A percentile compares a stretch with the other conserved stretches of the same genome.
phyloP scores from a whole-genome alignment of 2,329 filamentous ascomycete species.

The Exophiala viscosa region DNA sequence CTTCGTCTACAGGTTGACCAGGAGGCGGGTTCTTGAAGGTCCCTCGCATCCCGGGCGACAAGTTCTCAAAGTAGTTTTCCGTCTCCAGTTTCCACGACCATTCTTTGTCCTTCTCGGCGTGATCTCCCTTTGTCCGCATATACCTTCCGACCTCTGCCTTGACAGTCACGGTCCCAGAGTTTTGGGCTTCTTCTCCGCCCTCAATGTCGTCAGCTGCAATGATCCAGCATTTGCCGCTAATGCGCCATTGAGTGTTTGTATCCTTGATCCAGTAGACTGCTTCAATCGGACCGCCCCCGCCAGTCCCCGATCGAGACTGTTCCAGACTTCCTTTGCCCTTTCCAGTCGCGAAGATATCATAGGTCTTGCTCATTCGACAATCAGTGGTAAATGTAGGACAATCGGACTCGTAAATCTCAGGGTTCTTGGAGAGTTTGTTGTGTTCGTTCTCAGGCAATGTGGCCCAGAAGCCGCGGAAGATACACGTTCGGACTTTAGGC shows the following conservation, averaged over 20 bases:
- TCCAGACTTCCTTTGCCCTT: slow-evolving; percentile 44
- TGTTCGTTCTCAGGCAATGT: slow-evolving; percentile 65
- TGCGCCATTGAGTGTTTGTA: slow-evolving; percentile 74
- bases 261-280: slow-evolving; percentile 76
- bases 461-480: slow-evolving; percentile 82
- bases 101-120: slow-evolving; percentile 36
- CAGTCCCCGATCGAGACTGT: slow-evolving; percentile 47
- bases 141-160: slow-evolving; percentile 58
- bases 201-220: slow-evolving; percentile 65
- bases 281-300: slow-evolving; percentile 70
- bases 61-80: slow-evolving; percentile 84
- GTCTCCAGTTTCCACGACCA: slow-evolving; percentile 81
- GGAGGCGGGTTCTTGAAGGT: slow-evolving; percentile 70
- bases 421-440: slow-evolving; percentile 70
- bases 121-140: slow-evolving; percentile 47
- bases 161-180: slow-evolving; percentile 54
- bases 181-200: slow-evolving; percentile 46
- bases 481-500: slow-evolving; percentile 68
- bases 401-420: slow-evolving; percentile 68
- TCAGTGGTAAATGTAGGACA: slow-evolving; percentile 83
- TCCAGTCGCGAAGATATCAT: slow-evolving; percentile 61
- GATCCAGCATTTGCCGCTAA: slow-evolving; percentile 72
- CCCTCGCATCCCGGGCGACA: slow-evolving; percentile 73
- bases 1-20: slow-evolving; percentile 56
- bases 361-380: slow-evolving; percentile 76